Base-by-base conservation (phyloP, 1,284 basidiomycete species). In the Limonomyces culmigenus region DNA sequence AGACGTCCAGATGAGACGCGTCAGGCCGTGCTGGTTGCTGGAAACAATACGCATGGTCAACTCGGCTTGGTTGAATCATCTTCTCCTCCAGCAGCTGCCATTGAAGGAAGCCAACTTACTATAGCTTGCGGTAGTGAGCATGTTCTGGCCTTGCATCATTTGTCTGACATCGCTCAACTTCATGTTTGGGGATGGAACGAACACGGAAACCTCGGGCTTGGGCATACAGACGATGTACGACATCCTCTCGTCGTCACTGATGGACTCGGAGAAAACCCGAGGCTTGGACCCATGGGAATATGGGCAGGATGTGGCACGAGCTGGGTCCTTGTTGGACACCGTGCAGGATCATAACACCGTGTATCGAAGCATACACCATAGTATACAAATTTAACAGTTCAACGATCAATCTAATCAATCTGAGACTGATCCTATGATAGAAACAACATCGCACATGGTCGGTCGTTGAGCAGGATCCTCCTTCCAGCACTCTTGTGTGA, bases 111-210 rank as follows among this genome's bases (percentile, higher is more conserved):
- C 17, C 41, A 20, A 33, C 23, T n/a, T n/a, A 5, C 13, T 8
- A 23, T 33, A 3, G 10, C 10, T 27, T n/a, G 25, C 25, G 25
- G n/a, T 27, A 27, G 25, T n/a, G n/a, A 27, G n/a, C 10, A 27
- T n/a, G n/a, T n/a, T 27, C 25, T 8, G 12, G 35, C 27, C 25
- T 29, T 21, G 35, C 25, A 15, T 15, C n/a, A 19, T 45, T 45
- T 42, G 35, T 49, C 19, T 15, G 38, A 37, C n/a, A 46, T 44
- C 3, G 67, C 11, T 8, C 10, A 70, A 41, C 66, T 89, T 1
- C 81, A 70, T 67, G 78, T 71, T 0, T 92, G 88, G 78, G 89
- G 89, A 0, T 93, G 89, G 89, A 95, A 93, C 52, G 89, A 95
- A 53, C 89, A 93, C 50, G 89, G 89, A 10, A 95, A 92, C 53